Percentiles rank a stretch among this genome's conserved stretches.
Evolutionary conservation across 345 rosid genomes (phyloP).

Genomic region (Cardamine chenopodiifolia): DNA sequence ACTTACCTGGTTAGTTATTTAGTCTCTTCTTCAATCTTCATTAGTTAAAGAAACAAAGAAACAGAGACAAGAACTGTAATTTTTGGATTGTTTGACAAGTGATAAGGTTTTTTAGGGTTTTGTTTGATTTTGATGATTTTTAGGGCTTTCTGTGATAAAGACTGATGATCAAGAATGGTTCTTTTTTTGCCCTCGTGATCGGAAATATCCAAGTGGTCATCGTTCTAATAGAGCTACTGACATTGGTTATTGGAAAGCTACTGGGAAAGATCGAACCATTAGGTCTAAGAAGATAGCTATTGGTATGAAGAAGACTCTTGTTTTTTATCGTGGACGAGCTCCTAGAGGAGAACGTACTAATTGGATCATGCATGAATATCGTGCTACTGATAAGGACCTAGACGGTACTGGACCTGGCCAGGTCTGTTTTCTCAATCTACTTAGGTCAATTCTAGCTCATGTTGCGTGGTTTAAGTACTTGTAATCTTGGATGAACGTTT

Average conservation of each 20-base stretch:
- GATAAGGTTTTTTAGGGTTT: slow-evolving; percentile 5
- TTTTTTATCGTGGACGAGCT: slow-evolving; percentile 91
- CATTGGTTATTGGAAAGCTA: slow-evolving; percentile 96
- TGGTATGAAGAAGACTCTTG: slow-evolving; percentile 98
- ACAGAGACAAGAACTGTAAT: not conserved
- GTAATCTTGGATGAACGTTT: not conserved
- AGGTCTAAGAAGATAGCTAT: slow-evolving; percentile 55
- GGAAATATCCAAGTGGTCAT: slow-evolving; percentile 90
- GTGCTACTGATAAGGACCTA: slow-evolving; percentile 69
- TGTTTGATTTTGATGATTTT: not conserved
- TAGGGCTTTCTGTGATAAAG: slow-evolving; percentile 80
- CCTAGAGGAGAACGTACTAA: slow-evolving; percentile 82
- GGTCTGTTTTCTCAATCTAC: slow-evolving; percentile 43
- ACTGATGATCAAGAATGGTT: slow-evolving; percentile 94
- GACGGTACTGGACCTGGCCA: slow-evolving; percentile 84
- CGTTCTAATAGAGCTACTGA: slow-evolving; percentile 97
- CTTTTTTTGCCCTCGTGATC: slow-evolving; percentile 89
- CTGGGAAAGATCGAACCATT: slow-evolving; percentile 89
- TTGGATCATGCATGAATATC: slow-evolving; percentile 98
- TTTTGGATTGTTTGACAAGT: slow-evolving; percentile 13
- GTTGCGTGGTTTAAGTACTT: not conserved
- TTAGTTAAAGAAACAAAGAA: not conserved
- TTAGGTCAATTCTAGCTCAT: not conserved
- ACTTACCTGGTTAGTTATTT: slow-evolving; percentile 60
- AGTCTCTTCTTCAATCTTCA: not conserved